phyloP scores from a whole-genome alignment of 176 grass and related monocot species.

The Triticum monococcum region DNA sequence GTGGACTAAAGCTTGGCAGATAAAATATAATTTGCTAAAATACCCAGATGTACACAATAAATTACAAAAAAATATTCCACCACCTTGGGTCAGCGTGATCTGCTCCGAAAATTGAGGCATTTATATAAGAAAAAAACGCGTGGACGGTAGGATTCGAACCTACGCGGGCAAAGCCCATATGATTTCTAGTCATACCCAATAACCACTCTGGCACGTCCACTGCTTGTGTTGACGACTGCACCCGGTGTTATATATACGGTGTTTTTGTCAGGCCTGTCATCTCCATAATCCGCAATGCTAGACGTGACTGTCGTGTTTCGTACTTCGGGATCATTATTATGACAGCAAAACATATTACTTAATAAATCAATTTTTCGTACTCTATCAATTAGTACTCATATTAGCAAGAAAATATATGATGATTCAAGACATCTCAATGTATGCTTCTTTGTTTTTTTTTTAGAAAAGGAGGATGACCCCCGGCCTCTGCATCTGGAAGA shows the following conservation, averaged over 20 bases:
- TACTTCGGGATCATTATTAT: no score
- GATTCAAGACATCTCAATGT: no score
- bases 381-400: no score
- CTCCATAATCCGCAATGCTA: no score
- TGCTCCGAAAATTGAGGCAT: neutral
- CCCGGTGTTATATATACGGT: fast-evolving
- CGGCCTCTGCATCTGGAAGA: no score
- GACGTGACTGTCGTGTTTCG: no score
- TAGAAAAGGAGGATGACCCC: no score
- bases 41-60: neutral
- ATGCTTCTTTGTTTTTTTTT: no score
- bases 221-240: neutral
- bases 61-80: neutral
- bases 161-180: conserved; percentile 39
- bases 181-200: conserved; percentile 92
- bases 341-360: no score
- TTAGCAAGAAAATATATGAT: no score
- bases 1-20: conserved; percentile 30
- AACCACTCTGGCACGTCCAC: conserved; percentile 96
- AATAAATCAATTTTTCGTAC: no score
- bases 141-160: conserved; percentile 94
- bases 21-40: neutral
- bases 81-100: neutral
- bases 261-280: no score
- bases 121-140: neutral